These are phyloP conservation scores for Nakaseomyces delphensis DNA, from an alignment of 1,139 yeast genomes.

Conservation along the genomic window DNA sequence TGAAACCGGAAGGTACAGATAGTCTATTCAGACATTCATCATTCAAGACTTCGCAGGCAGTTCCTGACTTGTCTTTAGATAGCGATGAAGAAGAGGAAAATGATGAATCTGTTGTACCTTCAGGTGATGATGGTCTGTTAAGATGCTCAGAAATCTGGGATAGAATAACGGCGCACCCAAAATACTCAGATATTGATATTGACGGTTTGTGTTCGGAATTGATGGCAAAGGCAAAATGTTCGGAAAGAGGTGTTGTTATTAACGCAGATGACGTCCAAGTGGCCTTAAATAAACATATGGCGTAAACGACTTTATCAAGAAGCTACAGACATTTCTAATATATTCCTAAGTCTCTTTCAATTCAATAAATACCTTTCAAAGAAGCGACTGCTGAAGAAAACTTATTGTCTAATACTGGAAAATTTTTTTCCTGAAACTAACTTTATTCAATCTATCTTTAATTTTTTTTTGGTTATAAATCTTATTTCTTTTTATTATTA, in stretches of 20 bases:
- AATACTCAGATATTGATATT: slow-evolving; percentile 84
- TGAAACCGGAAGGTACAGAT: slow-evolving; percentile 10
- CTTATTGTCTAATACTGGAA: neutral
- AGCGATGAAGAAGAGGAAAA: slow-evolving; percentile 14
- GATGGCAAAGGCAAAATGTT: slow-evolving; percentile 89
- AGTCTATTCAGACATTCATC: slow-evolving; percentile 5
- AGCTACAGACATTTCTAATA: neutral
- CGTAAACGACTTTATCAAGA: neutral
- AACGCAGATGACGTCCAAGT: slow-evolving; percentile 69
- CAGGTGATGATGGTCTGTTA: slow-evolving; percentile 40
- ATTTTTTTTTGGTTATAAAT: no score
- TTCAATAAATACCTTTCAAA: neutral
- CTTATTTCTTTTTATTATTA: no score
- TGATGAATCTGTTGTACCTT: slow-evolving; percentile 45
- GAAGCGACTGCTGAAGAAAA: neutral
- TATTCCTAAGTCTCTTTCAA: neutral
- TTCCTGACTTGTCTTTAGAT: neutral
- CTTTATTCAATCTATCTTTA: no score
- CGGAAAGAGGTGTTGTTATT: slow-evolving; percentile 83
- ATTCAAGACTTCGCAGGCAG: neutral
- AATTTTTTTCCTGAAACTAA: no score
- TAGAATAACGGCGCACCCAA: slow-evolving; percentile 86
- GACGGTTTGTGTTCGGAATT: slow-evolving; percentile 87
- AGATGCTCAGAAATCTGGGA: slow-evolving; percentile 95
- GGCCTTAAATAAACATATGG: slow-evolving; percentile 37